phyloP scores from a whole-genome alignment of 140 eudicot species.

The Oenanthe javanica region DNA sequence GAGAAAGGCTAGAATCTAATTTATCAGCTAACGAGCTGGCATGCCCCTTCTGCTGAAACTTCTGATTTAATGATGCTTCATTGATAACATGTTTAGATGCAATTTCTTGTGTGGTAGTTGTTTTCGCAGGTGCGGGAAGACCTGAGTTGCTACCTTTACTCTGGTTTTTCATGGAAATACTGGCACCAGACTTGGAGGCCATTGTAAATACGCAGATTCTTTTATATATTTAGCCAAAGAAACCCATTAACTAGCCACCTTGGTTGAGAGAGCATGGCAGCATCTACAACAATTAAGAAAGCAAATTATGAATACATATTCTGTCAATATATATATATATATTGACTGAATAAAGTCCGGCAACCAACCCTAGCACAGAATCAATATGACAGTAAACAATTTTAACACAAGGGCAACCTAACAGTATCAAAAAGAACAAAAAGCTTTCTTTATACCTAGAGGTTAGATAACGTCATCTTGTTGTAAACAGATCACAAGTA shows the following conservation, averaged over 20 bases:
- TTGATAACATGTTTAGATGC: slow-evolving; percentile 11
- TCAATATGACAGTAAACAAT: slow-evolving; percentile 14
- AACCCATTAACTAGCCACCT: slow-evolving; percentile 16
- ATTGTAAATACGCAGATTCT: slow-evolving; percentile 21
- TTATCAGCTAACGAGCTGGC: slow-evolving; percentile 28
- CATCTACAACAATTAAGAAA: slow-evolving; percentile 9
- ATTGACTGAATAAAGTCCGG: neutral
- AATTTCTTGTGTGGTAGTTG: slow-evolving; percentile 18
- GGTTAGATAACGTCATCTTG: neutral
- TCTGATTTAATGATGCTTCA: slow-evolving; percentile 20
- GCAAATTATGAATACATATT: slow-evolving; percentile 5
- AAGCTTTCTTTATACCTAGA: neutral
- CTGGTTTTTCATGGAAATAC: slow-evolving; percentile 27
- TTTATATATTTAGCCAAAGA: slow-evolving; percentile 14
- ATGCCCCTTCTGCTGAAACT: slow-evolving; percentile 24
- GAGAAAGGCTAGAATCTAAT: slow-evolving; percentile 32
- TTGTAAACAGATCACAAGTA: slow-evolving; percentile 3
- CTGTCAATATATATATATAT: neutral
- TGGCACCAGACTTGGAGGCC: slow-evolving; percentile 54
- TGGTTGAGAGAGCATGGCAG: slow-evolving; percentile 12
- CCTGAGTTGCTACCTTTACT: slow-evolving; percentile 29
- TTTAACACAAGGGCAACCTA: slow-evolving; percentile 4
- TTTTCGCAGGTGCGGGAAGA: slow-evolving; percentile 27
- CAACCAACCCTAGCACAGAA: neutral
- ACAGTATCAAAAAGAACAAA: neutral